Evolutionary conservation across 495 filamentous ascomycete species (phyloP).

Genomic region (Melanomma pulvis-pyrius): DNA sequence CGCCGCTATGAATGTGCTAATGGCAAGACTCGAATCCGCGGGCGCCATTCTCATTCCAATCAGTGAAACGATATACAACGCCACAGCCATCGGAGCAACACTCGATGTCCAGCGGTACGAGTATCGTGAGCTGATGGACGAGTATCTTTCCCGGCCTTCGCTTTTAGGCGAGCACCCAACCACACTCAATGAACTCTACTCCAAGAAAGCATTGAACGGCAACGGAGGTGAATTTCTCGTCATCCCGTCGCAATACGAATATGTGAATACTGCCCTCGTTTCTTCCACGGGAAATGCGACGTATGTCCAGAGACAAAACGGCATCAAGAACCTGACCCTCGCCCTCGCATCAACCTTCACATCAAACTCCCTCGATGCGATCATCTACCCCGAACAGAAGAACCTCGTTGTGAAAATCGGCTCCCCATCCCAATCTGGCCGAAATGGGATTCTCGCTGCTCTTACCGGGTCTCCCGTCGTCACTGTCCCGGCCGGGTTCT

Average conservation of each 20-base stretch:
- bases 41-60: constrained; percentile 52
- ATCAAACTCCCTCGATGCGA: constrained; percentile 54
- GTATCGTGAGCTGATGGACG: constrained; percentile 55
- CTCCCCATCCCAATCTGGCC: constrained; percentile 55
- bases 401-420: constrained; percentile 64
- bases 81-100: constrained; percentile 46
- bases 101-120: constrained; percentile 64
- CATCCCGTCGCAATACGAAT: constrained; percentile 58
- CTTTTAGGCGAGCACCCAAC: constrained; percentile 40
- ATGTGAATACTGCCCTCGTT: constrained; percentile 53
- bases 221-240: constrained; percentile 54
- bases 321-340: constrained; percentile 53
- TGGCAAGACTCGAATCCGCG: constrained; percentile 42
- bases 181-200: constrained; percentile 52
- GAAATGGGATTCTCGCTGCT: constrained; percentile 68
- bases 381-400: constrained; percentile 69
- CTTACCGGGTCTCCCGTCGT: constrained; percentile 66
- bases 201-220: constrained; percentile 11
- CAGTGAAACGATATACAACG: constrained; percentile 56
- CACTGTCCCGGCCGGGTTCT: constrained; percentile 60
- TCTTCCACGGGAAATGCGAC: constrained; percentile 52
- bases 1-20: constrained; percentile 47
- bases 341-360: constrained; percentile 54
- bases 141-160: constrained; percentile 50
- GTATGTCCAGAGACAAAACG: constrained; percentile 50